phyloP scores from a whole-genome alignment of 305 asterid species.

The Coffea humblotiana region DNA sequence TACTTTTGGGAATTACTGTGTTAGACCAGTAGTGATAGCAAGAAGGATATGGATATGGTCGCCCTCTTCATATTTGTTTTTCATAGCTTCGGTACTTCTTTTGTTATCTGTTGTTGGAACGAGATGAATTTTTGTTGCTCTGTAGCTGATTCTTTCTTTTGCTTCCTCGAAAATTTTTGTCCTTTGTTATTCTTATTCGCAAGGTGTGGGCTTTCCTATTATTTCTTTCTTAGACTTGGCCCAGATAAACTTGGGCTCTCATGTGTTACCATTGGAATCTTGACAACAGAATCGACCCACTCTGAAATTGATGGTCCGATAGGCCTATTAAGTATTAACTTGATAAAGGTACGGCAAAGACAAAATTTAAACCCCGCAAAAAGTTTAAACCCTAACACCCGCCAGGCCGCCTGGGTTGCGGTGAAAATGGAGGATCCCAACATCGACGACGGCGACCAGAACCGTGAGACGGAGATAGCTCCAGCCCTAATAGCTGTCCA shows the following conservation, averaged over 20 bases:
- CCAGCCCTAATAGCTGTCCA: slow-evolving; percentile 80
- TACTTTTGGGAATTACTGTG: slow-evolving; percentile 14
- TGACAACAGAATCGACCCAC: neutral
- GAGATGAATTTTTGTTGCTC: slow-evolving; percentile 10
- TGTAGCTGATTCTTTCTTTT: neutral
- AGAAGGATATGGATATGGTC: slow-evolving; percentile 11
- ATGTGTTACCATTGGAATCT: too few relatives aligned
- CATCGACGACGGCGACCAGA: slow-evolving; percentile 60
- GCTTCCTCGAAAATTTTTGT: neutral
- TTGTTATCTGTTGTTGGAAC: slow-evolving; percentile 24
- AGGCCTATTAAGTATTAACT: neutral
- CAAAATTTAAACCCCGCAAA: neutral
- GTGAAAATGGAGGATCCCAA: slow-evolving; percentile 53
- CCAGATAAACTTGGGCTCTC: neutral
- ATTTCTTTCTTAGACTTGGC: neutral
- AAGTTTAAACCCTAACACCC: slow-evolving; percentile 21
- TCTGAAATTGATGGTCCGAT: neutral
- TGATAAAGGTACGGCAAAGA: neutral
- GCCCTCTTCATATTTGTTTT: neutral
- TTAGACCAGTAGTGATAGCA: slow-evolving; percentile 13
- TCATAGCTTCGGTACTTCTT: slow-evolving; percentile 10
- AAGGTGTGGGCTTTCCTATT: neutral
- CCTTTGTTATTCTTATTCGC: neutral
- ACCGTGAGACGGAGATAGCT: slow-evolving; percentile 71
- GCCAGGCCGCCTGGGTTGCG: neutral